Base-by-base conservation (phyloP, 1,139 yeast genomes). In the Pichia sp. region DNA sequence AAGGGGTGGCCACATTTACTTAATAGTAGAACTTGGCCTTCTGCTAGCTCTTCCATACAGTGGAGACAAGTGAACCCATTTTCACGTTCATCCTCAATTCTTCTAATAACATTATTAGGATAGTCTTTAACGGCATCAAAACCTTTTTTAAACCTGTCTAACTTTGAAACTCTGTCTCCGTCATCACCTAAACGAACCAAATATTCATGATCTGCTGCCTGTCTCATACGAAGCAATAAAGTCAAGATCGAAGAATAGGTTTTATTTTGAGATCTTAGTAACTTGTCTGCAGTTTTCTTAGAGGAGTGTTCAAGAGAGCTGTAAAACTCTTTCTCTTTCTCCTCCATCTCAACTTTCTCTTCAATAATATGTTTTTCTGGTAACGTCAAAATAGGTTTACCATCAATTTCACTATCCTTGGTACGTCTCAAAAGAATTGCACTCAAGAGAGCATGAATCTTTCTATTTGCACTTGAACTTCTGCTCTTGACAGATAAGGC, bases 181-280 rank as follows among this genome's bases (percentile, higher is more conserved):
- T 70, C 67, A 36, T 75, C 71, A 26, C 92, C 92, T 53, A 87
- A 75, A 58, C 82, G 80, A 42, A 90, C 93, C 55, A 93, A 73
- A 62, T 80, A 84, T 45, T 85, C 82, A 69, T 93, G 98, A 63
- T 92, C 85, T 67, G 97, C 89, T 2, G 96, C 95, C 70, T 93
- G 98, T 58, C 99, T 78, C 62, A 93, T 75, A 52, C 98, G 77
- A 49, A 92, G 72, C 57, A 93, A 75, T 63, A 92, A 72, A 0
- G 90, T 84, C 62, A 93, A 78, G 55, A 90, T 84, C 56, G 79
- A 79, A 5, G 86, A 78, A 53, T 65, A 60, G 2, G 59, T 13
- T 70, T 52, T 56, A 5, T 46, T 50, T 30, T 41, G 66, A 1
- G 69, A 63, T n/a, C 68, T 62, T 65, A 85, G 68, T 60, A 83